Base-by-base conservation (phyloP, 305 asterid genomes). In the Solanum chacoense region DNA sequence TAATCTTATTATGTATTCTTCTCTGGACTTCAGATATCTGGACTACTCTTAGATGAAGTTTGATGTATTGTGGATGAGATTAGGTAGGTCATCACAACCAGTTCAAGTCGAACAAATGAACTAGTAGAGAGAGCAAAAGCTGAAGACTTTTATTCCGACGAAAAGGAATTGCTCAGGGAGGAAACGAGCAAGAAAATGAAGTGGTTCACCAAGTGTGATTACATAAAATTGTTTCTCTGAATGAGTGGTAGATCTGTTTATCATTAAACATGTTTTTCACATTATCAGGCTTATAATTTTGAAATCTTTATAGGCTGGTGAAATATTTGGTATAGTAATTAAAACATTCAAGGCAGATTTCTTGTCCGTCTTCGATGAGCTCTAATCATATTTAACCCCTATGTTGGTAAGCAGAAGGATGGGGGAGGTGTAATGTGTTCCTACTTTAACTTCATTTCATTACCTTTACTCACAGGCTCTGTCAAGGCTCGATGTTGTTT, bases 141-240 rank as follows among this genome's bases (percentile, higher is more conserved):
- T 38, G 2, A 38, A 10, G 13, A 38, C 13, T 10, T 32, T 78
- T 37, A 37, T n/a, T 24, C 5, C 1, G 5, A 38, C 0, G 1
- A 11, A 38, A n/a, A 87, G 90, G 85, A 90, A 74, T 24, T 77
- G 69, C 90, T 90, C 38, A 38, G 42, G 55, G 90, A 90, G 90
- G 91, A 90, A 90, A 90, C 67, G 85, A 90, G 88, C 90, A 90
- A 88, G 90, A 90, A 90, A 90, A 90, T 88, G 87, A 90, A 88
- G 91, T 90, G 20, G 88, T 90, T 88, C 87, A 88, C 72, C 90
- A 90, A 85, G 90, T 89, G 71, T 37, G 87, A 37, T 80, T 79
- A 85, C 29, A 10, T 88, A 31, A 31, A 34, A 29, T 72, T 73
- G 71, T 42, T 4, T 63, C 73, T 59, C 63, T 12, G 34, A 24